Base-by-base conservation (phyloP, 345 rosid species). In the Raphanus sativus region DNA sequence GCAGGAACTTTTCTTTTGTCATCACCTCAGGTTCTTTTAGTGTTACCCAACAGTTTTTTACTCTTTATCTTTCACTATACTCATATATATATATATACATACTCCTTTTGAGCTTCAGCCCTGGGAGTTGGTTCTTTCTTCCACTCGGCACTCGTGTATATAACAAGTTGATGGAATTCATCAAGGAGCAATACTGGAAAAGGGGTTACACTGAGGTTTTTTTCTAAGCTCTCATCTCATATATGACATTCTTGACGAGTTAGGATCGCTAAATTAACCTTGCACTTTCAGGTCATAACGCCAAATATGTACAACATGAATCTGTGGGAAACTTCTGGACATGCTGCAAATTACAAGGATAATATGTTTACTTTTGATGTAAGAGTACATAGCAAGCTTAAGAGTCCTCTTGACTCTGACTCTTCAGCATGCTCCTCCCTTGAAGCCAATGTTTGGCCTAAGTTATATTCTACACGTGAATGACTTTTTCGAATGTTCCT, bases 71-170 rank as follows among this genome's bases (percentile, higher is more conserved):
- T 78, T 38, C 34, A n/a, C 55, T 32, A 29, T 70, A 45, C 69
- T 80, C 60, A 42, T 63, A 63, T 65, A 29, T 69, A n/a, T 63
- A 63, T 65, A 29, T 69, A 10, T 29, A 40, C 52, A 40, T 54
- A 25, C 8, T 30, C 29, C 25, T 64, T 70, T 48, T 78, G 72
- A 52, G 73, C 83, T 83, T 75, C 90, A 96, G 99, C 83, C 99
- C 98, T 40, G 98, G 98, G 76, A 96, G 99, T 83, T 96, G 93
- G 96, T 96, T 96, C 85, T 96, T 96, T 83, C 96, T 91, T 83
- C 98, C 97, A 1, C 89, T 83, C 32, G 98, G 99, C 62, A 82
- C 97, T 76, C 89, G 96, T 72, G 82, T 96, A 55, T 96, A 96
- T 85, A 96, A 89, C 87, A 93, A 89, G 81, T 71, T 96, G 50